Evolutionary conservation across 2,329 filamentous ascomycete genomes (phyloP).

Genomic region (Talaromyces sp.): DNA sequence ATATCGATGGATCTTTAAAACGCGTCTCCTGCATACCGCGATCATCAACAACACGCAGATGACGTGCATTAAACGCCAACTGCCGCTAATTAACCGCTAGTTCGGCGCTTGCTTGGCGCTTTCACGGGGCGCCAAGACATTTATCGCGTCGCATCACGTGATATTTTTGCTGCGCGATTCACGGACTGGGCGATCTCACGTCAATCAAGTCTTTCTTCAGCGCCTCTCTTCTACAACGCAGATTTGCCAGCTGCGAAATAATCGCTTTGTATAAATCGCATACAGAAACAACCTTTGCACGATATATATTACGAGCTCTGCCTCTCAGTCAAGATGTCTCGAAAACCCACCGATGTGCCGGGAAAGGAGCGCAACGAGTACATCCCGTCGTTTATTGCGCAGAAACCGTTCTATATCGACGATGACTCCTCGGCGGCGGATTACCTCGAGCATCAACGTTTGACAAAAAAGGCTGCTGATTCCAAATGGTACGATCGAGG

Average conservation of each 20-base stretch:
- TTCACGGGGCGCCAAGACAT: not conserved
- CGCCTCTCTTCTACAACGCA: not conserved
- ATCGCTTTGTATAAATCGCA: not conserved
- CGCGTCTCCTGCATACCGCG: slow-evolving; percentile 4
- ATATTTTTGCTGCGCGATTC: not conserved
- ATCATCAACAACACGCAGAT: slow-evolving; percentile 8
- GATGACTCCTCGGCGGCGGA: slow-evolving; percentile 72
- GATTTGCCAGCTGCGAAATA: not conserved
- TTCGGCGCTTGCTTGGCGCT: not conserved
- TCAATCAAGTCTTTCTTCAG: not conserved
- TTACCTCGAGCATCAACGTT: slow-evolving; percentile 93
- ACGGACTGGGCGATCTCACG: not conserved
- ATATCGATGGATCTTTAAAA: not conserved
- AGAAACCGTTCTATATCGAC: slow-evolving; percentile 90
- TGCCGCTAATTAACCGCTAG: not conserved
- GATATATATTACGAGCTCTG: not conserved
- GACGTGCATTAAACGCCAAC: slow-evolving; percentile 11
- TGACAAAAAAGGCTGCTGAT: slow-evolving; percentile 64
- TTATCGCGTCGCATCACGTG: not conserved
- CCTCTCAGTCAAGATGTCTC: slow-evolving; percentile 29
- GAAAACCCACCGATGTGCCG: slow-evolving; percentile 50
- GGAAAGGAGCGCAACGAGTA: slow-evolving; percentile 94
- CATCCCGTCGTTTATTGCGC: slow-evolving; percentile 96
- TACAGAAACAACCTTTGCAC: not conserved
- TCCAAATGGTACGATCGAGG: slow-evolving; percentile 93